These are phyloP conservation scores for Exophiala lecanii-corni DNA, from an alignment of 2,329 filamentous ascomycete genomes.

Conservation along the genomic window DNA sequence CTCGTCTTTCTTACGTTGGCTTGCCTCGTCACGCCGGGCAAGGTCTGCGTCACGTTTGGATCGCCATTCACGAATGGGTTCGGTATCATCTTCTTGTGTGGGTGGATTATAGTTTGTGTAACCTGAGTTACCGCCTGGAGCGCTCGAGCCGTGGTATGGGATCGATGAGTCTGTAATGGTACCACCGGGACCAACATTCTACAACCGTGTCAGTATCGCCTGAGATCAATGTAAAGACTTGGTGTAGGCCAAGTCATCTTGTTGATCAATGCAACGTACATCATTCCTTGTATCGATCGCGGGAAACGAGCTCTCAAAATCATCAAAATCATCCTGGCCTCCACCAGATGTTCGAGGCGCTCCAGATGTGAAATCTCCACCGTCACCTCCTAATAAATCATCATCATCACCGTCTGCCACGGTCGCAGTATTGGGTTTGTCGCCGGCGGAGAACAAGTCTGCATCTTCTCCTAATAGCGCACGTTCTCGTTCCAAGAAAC, in stretches of 20 bases:
- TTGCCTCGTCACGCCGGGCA: constrained; percentile 77
- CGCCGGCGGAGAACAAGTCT: constrained; percentile 75
- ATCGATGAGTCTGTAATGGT: constrained; percentile 67
- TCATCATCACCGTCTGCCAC: constrained; percentile 65
- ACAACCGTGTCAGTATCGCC: constrained; percentile 9
- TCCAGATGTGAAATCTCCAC: constrained; percentile 31
- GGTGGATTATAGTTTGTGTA: constrained; percentile 51
- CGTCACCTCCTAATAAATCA: constrained; percentile 61
- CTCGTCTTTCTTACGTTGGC: constrained; percentile 73
- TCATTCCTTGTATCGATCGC: constrained; percentile 71
- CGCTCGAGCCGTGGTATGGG: constrained; percentile 13
- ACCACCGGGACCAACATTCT: constrained; percentile 70
- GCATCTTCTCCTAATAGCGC: constrained; percentile 89
- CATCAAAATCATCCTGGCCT: constrained; percentile 45
- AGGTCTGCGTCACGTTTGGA: constrained; percentile 80
- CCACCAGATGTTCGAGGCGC: constrained; percentile 28
- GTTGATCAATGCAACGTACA: constrained; percentile 49
- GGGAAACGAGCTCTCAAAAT: constrained; percentile 88
- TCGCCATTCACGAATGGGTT: constrained; percentile 69
- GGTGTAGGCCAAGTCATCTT: no score
- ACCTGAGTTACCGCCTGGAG: constrained; percentile 49
- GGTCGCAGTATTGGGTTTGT: constrained; percentile 59
- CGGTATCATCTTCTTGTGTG: constrained; percentile 58
- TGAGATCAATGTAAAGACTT: no score
- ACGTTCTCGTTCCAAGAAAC: constrained; percentile 89